These are phyloP conservation scores for Globisporangium spiculum DNA, from an alignment of 352 stramenopile species.

Conservation along the genomic window DNA sequence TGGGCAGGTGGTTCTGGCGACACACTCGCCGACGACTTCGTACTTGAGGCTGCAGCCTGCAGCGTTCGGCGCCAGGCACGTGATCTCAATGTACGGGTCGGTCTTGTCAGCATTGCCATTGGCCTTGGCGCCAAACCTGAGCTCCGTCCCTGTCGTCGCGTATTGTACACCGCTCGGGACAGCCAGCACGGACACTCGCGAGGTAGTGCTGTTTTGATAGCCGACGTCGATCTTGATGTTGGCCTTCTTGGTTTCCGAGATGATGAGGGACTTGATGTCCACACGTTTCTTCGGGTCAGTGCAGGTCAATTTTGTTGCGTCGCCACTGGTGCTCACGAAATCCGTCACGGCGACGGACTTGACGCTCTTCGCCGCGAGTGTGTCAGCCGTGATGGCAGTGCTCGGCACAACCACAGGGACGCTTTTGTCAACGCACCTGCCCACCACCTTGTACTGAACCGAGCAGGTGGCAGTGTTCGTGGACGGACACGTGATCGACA, in stretches of 20 bases:
- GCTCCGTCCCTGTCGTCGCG: background rate
- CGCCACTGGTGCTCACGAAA: too few relatives aligned
- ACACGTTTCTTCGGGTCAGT: background rate
- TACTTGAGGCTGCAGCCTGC: background rate
- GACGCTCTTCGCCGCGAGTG: background rate
- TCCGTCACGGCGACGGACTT: background rate
- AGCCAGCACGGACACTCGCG: background rate
- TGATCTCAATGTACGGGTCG: background rate
- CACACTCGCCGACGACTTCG: background rate
- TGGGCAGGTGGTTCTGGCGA: background rate
- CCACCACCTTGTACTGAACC: constrained; percentile 5
- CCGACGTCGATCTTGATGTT: background rate
- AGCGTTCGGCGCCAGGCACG: background rate
- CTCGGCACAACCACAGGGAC: background rate
- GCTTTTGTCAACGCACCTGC: background rate
- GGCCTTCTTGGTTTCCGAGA: background rate
- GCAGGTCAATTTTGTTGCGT: background rate
- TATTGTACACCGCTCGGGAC: background rate
- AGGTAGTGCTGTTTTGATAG: background rate
- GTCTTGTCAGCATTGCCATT: background rate
- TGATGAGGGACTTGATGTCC: background rate
- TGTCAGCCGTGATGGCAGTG: too few relatives aligned
- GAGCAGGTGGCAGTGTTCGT: background rate
- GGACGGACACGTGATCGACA: background rate
- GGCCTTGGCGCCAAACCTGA: background rate